Evolutionary conservation across 176 grass and related monocot genomes (phyloP).

Genomic region (Microstegium vimineum): DNA sequence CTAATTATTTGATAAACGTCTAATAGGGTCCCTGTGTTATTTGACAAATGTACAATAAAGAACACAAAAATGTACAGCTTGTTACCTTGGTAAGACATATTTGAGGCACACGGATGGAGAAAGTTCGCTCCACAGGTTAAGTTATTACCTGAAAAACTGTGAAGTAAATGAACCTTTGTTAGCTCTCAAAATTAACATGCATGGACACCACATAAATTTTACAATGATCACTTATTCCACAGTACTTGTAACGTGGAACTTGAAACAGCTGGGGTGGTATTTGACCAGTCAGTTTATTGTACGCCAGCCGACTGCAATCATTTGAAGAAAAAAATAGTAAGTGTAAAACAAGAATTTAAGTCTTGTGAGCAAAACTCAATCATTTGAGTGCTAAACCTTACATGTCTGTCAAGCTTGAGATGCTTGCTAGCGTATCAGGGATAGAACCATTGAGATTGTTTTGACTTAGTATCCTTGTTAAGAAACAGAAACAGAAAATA

Average conservation of each 20-base stretch:
- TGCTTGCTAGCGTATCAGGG: conserved; percentile 54
- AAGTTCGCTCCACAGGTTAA: conserved; percentile 80
- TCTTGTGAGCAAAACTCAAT: conserved; percentile 11
- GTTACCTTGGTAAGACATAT: conserved; percentile 62
- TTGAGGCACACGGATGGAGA: conserved; percentile 65
- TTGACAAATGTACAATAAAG: conserved; percentile 13
- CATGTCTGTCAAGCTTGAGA: conserved; percentile 77
- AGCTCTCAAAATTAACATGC: conserved; percentile 17
- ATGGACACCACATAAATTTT: neutral
- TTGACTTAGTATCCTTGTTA: conserved; percentile 81
- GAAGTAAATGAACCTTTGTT: conserved; percentile 37
- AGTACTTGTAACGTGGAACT: conserved; percentile 97
- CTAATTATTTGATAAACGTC: neutral
- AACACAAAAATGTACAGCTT: conserved; percentile 19
- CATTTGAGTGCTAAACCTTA: conserved; percentile 42
- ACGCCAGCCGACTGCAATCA: conserved; percentile 66
- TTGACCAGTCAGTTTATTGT: conserved; percentile 75
- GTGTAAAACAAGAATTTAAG: neutral
- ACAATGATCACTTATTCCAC: conserved; percentile 5
- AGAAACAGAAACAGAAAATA: conserved; percentile 2
- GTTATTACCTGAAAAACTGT: conserved; percentile 91
- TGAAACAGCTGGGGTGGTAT: conserved; percentile 80
- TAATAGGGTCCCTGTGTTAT: neutral
- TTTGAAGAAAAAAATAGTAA: conserved; percentile 14
- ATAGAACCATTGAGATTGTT: conserved; percentile 76